phyloP scores from a whole-genome alignment of 176 grass and related monocot species.

The Lolium multiflorum region DNA sequence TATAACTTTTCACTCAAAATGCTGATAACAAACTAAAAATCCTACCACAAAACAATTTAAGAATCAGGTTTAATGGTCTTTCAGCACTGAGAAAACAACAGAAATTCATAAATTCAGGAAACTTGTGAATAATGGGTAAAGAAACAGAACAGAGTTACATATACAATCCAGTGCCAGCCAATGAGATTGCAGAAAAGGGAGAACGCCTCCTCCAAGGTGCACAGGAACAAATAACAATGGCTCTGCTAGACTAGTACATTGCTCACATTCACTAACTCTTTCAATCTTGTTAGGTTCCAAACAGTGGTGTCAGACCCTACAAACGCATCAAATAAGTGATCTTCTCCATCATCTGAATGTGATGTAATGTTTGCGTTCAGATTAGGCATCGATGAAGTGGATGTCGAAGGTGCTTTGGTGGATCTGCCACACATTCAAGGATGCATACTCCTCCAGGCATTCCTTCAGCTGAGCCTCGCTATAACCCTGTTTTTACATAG shows the following conservation, averaged over 20 bases:
- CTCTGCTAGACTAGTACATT: constrained; percentile 27
- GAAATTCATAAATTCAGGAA: neutral
- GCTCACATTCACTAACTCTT: neutral
- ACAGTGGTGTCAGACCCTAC: neutral
- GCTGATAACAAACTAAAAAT: neutral
- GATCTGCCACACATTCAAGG: constrained; percentile 98
- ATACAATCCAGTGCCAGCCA: constrained; percentile 32
- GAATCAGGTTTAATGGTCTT: constrained; percentile 1
- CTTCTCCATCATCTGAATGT: constrained; percentile 4
- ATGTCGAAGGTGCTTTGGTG: constrained; percentile 93
- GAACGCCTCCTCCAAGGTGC: neutral
- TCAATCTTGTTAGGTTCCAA: constrained; percentile 36
- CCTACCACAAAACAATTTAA: neutral
- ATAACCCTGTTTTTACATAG: constrained; percentile 70
- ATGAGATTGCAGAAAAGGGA: neutral
- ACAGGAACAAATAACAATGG: constrained; percentile 4
- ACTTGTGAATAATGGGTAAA: neutral
- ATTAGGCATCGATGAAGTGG: constrained; percentile 92
- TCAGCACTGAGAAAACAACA: neutral
- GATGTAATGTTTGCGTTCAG: constrained; percentile 2
- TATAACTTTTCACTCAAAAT: neutral
- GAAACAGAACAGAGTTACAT: constrained; percentile 26
- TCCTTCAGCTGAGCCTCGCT: constrained; percentile 97
- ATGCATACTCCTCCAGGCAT: constrained; percentile 97
- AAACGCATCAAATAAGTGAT: neutral